Base-by-base conservation (phyloP, 2,329 filamentous ascomycete species). In the Rhinocladiella similis region DNA sequence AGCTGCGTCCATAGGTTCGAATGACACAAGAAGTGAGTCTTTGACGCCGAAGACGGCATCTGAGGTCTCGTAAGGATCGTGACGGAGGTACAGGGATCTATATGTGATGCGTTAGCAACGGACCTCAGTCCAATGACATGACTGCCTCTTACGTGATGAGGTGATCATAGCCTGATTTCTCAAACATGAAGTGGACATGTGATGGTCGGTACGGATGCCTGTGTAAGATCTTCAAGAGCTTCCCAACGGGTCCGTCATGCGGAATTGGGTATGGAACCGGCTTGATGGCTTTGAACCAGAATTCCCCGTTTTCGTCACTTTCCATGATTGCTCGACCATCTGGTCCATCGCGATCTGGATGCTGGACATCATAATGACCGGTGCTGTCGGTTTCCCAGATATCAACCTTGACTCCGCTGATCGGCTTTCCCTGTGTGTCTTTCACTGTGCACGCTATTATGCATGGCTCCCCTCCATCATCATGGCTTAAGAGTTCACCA, bases 21-120 rank as follows among this genome's bases (percentile, higher is more conserved):
- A 46, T 12, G 84, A 77, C 39, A 83, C 79, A 47, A 83, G 77
- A 38, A 84, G 72, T 56, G 83, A 80, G 55, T 83, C 78, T 74
- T 84, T 84, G 70, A 84, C 82, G 9, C 82, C 82, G 64, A 84
- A 84, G 52, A 84, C 82, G 48, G 81, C 81, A 71, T 85, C 82
- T 62, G 79, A 82, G 57, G 73, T 70, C 35, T 83, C 74, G 68
- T 80, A 81, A 25, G 77, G 79, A 73, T 84, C 82, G 66, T 83
- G 80, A 54, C 75, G 77, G 64, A 81, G 80, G 71, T 82, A 84
- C 67, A 84, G 75, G 70, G 83, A 80, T 25, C 22, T 25, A 25
- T 25, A 25, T 54, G 80, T 83, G 67, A 80, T 80, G 57, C 83
- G 73, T 39, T 78, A 78, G 71, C 79, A n/a, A n/a, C 80, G 73